phyloP scores from a whole-genome alignment of 257 asterid genomes.

The Nicotiana obtusifolia region DNA sequence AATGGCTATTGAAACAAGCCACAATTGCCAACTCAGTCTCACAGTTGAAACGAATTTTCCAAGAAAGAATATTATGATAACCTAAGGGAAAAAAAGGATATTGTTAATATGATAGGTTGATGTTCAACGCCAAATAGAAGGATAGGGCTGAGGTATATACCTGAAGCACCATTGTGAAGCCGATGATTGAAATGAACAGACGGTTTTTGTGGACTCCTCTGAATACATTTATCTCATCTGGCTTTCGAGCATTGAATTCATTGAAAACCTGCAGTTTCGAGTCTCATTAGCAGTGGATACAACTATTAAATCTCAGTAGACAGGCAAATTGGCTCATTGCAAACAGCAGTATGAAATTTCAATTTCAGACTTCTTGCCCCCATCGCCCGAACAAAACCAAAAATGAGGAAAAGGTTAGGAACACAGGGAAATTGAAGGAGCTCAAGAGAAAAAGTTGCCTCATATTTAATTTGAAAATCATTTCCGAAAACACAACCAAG shows the following conservation, averaged over 20 bases:
- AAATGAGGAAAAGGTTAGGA: background rate
- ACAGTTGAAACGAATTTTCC: slow-evolving; percentile 71
- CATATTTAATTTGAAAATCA: background rate
- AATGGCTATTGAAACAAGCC: slow-evolving; percentile 83
- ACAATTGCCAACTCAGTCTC: slow-evolving; percentile 77
- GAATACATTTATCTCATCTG: slow-evolving; percentile 79
- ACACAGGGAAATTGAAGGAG: background rate
- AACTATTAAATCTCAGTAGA: background rate
- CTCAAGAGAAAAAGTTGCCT: background rate
- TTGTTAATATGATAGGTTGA: background rate
- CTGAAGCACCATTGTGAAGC: slow-evolving; percentile 78
- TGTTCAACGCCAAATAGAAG: slow-evolving; percentile 1
- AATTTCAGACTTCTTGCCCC: background rate
- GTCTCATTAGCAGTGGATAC: background rate
- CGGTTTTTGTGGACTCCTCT: slow-evolving; percentile 66
- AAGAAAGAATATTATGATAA: slow-evolving; percentile 69
- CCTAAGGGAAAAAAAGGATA: slow-evolving; percentile 33
- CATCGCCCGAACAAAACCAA: background rate
- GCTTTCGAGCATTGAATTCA: slow-evolving; percentile 88
- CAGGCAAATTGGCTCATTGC: background rate
- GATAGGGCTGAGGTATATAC: slow-evolving; percentile 25
- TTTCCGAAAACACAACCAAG: background rate
- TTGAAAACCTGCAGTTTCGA: slow-evolving; percentile 55
- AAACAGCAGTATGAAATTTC: background rate
- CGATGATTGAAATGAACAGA: slow-evolving; percentile 70